Evolutionary conservation across 805 yeast genomes (phyloP), one percentile per base, ranked within the genome.

Genomic region (Diddensiella santjacobensis): DNA sequence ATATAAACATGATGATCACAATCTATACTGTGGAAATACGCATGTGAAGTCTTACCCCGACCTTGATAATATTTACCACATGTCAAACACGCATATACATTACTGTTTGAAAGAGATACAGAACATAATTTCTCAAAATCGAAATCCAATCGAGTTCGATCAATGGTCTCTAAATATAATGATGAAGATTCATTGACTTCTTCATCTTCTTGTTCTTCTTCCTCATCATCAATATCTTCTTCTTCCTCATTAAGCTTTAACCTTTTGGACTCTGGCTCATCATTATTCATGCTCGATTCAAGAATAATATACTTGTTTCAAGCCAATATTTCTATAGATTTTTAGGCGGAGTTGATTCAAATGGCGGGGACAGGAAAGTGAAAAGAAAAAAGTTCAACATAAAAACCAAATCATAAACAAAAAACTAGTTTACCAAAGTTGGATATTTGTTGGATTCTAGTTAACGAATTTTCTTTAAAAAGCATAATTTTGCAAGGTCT

Each of bases 51-150:
- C 48, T 65, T 68, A 1, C 80, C 75, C 20, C 88, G 71, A 0
- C 95, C 95, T 55, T 80, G 83, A 45, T 79, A 74, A 64, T 79
- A 87, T 57, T 77, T 81, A 29, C 90, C 91, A 65, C 95, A 87
- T 0, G 73, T 74, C 18, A 87, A 65, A 59, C 95, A 87, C 26
- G 86, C 80, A 58, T 85, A 84, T 0, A 86, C 75, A 57, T 84
- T 83, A 18, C 74, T 67, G 33, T 70, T 74, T 1, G 87, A 72
- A 19, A 85, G 67, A 0, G 88, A 75, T 0, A 82, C 76, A 38
- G 79, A 72, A 63, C 95, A 87, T 1, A 77, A 63, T 58, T 80
- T 80, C 39, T 83, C 87, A 44, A 76, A 73, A 60, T 85, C 95
- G 61, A 87, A 86, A 59, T 87, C 87, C 17, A 79, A 64, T 3